Percentiles rank a stretch among this genome's conserved stretches.
Conservation (phyloP, 2,329 filamentous ascomycete genomes). For the Colletotrichum sidae region DNA sequence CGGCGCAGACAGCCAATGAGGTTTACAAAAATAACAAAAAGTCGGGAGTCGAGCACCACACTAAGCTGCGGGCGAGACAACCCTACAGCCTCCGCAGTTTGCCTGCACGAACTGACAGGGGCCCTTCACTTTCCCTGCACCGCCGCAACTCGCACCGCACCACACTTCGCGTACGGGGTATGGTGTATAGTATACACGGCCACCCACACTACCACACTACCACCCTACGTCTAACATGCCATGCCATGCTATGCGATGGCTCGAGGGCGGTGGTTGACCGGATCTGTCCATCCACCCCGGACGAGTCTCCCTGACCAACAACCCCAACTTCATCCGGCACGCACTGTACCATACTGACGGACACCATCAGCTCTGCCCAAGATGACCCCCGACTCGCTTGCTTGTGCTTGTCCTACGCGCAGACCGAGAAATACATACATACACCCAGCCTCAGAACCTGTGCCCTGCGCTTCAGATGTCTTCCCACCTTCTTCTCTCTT, state of each 20-base stretch:
- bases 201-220: background rate
- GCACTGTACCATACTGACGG: slow-evolving; percentile 26
- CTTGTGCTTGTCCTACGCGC: slow-evolving; percentile 33
- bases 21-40: slow-evolving; percentile 25
- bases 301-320: slow-evolving; percentile 20
- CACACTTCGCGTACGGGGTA: slow-evolving; percentile 3
- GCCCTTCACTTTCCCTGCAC: slow-evolving; percentile 27
- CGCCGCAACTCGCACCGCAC: slow-evolving; percentile 34
- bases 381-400: slow-evolving; percentile 32
- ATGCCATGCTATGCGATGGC: no score
- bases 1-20: slow-evolving; percentile 14
- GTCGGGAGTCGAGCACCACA: slow-evolving; percentile 12
- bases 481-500: slow-evolving; percentile 23
- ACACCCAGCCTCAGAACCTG: slow-evolving; percentile 18
- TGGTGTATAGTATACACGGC: background rate
- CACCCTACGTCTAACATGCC: slow-evolving; percentile 11
- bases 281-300: slow-evolving; percentile 15
- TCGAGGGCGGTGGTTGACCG: background rate
- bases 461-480: slow-evolving; percentile 22
- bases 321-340: slow-evolving; percentile 16
- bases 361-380: slow-evolving; percentile 25
- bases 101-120: slow-evolving; percentile 33
- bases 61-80: slow-evolving; percentile 21
- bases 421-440: slow-evolving; percentile 33
- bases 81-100: slow-evolving; percentile 34